phyloP scores from a whole-genome alignment of 495 filamentous ascomycete species.

The Penicillium egyptiacum region DNA sequence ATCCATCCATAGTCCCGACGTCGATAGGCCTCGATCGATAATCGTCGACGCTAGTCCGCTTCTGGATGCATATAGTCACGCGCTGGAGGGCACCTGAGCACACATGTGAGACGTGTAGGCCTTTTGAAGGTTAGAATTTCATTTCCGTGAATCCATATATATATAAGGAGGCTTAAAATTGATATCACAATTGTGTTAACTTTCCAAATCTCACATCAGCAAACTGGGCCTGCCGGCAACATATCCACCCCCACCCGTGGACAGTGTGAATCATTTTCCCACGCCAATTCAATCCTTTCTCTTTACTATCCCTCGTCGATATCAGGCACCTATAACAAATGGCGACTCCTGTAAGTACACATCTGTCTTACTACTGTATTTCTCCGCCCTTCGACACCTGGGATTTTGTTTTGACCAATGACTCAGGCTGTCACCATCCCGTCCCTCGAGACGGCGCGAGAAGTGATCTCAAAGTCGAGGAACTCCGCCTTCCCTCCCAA shows the following conservation, averaged over 20 bases:
- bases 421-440: conserved; percentile 42
- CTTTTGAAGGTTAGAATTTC: not conserved
- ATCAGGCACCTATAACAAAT: conserved; percentile 23
- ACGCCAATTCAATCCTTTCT: conserved; percentile 26
- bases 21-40: conserved; percentile 1
- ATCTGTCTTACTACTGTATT: not conserved
- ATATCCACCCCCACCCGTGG: conserved; percentile 17
- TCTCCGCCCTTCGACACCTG: not conserved
- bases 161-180: not conserved
- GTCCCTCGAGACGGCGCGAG: conserved; percentile 45
- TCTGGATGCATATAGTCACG: not conserved
- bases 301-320: conserved; percentile 2
- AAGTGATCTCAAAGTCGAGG: conserved; percentile 53
- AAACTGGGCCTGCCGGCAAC: conserved; percentile 9
- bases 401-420: conserved; percentile 18
- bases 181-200: not conserved
- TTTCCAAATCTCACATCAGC: not conserved
- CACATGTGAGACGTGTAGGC: not conserved
- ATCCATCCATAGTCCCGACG: not conserved
- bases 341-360: conserved; percentile 38
- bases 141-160: not conserved
- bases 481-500: conserved; percentile 65
- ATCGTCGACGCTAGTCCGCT: not conserved
- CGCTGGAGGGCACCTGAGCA: not conserved
- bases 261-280: conserved; percentile 25